These are phyloP conservation scores for Dunaliella sp. DNA, from an alignment of 139 green algal species.

Conservation along the genomic window DNA sequence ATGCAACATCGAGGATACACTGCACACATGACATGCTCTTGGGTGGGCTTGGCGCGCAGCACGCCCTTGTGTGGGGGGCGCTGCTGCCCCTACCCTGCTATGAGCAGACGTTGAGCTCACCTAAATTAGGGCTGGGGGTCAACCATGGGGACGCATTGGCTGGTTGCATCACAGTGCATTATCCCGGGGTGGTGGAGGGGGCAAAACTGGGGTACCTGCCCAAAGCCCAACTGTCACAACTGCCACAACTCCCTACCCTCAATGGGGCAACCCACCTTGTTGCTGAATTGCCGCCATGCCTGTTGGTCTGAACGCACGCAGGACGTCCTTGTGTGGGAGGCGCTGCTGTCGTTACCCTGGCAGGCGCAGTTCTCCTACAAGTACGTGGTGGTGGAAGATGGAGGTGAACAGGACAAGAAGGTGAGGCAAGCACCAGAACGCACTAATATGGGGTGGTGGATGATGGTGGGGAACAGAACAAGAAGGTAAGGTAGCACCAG, in stretches of 20 bases:
- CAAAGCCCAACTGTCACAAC: too few relatives aligned
- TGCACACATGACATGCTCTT: too few relatives aligned
- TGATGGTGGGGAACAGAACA: too few relatives aligned
- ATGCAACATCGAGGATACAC: too few relatives aligned
- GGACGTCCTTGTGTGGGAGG: constrained; percentile 69
- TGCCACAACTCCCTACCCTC: too few relatives aligned
- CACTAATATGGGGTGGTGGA: background rate
- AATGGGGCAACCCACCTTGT: too few relatives aligned
- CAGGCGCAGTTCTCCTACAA: constrained; percentile 55
- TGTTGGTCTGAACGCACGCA: background rate
- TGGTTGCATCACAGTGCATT: background rate
- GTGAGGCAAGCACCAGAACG: background rate
- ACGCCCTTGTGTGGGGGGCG: constrained; percentile 68
- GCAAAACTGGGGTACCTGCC: too few relatives aligned
- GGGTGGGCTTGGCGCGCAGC: too few relatives aligned
- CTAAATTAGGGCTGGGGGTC: constrained; percentile 38
- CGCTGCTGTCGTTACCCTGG: constrained; percentile 48
- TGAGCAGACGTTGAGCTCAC: constrained; percentile 53
- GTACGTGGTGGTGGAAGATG: constrained; percentile 49
- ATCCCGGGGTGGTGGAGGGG: too few relatives aligned
- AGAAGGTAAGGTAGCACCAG: too few relatives aligned
- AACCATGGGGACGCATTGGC: background rate
- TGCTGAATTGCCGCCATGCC: too few relatives aligned
- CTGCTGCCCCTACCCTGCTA: constrained; percentile 50
- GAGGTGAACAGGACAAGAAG: background rate